Percentiles rank a stretch among this genome's conserved stretches.
Conservation (phyloP, 106 monocot genomes). For the Allium cepa region DNA sequence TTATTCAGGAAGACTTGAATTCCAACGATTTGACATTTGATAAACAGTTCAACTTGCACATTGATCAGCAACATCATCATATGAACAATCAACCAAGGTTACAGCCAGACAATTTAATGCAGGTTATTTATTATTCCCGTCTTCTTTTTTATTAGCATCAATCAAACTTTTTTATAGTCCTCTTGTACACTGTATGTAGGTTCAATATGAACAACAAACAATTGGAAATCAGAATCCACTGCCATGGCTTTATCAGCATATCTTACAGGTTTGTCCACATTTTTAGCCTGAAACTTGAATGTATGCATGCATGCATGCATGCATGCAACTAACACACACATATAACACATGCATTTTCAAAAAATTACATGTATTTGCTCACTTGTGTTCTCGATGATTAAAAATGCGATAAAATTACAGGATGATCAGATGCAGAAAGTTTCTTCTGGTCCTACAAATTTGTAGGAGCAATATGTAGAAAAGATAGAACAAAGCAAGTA, state of each 20-base stretch:
- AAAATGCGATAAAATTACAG: conserved; percentile 11
- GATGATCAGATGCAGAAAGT: conserved; percentile 32
- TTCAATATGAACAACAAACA: conserved; percentile 40
- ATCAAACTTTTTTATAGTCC: neutral
- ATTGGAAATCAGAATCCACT: conserved; percentile 25
- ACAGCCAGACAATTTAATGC: conserved; percentile 32
- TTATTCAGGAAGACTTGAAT: conserved; percentile 35
- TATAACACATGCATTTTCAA: neutral
- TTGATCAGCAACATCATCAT: conserved; percentile 34
- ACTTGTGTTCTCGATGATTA: neutral
- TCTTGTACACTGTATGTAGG: conserved; percentile 13
- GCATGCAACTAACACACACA: too few relatives aligned
- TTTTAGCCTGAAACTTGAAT: conserved; percentile 1
- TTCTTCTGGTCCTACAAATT: conserved; percentile 20
- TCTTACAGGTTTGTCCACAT: conserved; percentile 24
- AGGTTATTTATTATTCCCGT: conserved; percentile 16
- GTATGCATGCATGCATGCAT: too few relatives aligned
- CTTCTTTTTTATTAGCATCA: neutral
- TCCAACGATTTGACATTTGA: conserved; percentile 44
- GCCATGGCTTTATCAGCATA: conserved; percentile 46
- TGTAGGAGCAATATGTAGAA: conserved; percentile 6
- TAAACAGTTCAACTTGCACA: conserved; percentile 35
- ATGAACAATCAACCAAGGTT: conserved; percentile 33
- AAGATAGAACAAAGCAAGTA: neutral
- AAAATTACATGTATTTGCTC: neutral